A percentile compares a stretch with the other conserved stretches of the same genome.
These are phyloP conservation scores for Vanrija humicola DNA, from an alignment of 1,284 basidiomycete genomes.

Conservation along the genomic window DNA sequence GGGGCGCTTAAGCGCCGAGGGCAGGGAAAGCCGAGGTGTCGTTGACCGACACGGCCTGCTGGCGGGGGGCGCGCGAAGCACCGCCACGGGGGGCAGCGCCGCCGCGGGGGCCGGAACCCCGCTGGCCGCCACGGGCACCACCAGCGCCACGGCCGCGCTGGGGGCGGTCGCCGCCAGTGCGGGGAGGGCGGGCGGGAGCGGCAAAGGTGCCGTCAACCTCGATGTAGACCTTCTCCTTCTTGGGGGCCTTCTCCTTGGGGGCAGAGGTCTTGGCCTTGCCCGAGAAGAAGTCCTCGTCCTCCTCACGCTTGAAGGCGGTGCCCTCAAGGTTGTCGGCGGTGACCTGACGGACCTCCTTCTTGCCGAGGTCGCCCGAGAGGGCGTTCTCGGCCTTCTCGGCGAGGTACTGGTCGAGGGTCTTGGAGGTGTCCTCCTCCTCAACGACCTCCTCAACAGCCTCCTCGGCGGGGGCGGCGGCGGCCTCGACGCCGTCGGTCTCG, in stretches of 20 bases:
- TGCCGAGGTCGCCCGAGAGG: constrained; percentile 22
- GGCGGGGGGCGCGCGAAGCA: constrained; percentile 42
- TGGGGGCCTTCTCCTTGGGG: constrained; percentile 33
- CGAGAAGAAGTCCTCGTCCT: constrained; percentile 46
- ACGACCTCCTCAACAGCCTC: constrained; percentile 42
- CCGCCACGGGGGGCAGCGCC: constrained; percentile 52
- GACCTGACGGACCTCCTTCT: constrained; percentile 34
- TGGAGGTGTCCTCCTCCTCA: constrained; percentile 92
- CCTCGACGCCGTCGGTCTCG: constrained; percentile 39
- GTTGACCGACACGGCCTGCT: constrained; percentile 59
- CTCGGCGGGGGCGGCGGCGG: constrained; percentile 32
- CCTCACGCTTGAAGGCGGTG: constrained; percentile 43
- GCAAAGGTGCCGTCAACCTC: constrained; percentile 49
- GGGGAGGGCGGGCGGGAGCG: constrained; percentile 33
- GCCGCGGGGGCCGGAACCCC: constrained; percentile 15
- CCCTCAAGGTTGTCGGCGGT: constrained; percentile 32
- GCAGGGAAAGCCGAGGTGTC: constrained; percentile 82
- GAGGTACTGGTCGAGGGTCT: constrained; percentile 51
- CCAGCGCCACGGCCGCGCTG: constrained; percentile 27
- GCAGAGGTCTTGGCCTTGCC: constrained; percentile 35
- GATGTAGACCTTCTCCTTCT: constrained; percentile 51
- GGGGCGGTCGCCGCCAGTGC: constrained; percentile 21
- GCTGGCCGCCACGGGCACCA: constrained; percentile 28
- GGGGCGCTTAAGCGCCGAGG: constrained; percentile 50
- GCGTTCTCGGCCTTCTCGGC: constrained; percentile 45